Conservation (phyloP, 768 basidiomycete genomes). For the Trametes cingulata region DNA sequence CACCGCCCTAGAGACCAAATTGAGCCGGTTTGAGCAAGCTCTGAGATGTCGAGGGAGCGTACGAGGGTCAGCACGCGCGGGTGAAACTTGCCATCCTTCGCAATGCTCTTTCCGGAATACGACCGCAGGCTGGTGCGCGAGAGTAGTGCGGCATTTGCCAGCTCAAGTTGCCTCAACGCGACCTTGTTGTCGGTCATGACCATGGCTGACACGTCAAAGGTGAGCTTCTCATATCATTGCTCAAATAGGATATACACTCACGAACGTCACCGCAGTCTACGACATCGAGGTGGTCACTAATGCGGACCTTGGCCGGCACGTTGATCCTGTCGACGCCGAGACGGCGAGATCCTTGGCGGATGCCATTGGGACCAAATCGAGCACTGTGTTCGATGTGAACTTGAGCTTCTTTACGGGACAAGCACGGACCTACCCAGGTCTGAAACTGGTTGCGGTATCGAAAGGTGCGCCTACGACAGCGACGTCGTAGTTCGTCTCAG, state of each 20-base stretch:
- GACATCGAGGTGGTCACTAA: slow-evolving; percentile 30
- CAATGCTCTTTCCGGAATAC: slow-evolving; percentile 25
- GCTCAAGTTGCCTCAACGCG: slow-evolving; percentile 35
- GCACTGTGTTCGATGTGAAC: slow-evolving; percentile 16
- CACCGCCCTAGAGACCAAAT: slow-evolving; percentile 26
- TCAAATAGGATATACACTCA: slow-evolving; percentile 11
- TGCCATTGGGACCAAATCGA: slow-evolving; percentile 37
- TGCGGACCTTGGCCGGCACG: slow-evolving; percentile 30
- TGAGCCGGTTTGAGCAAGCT: not conserved
- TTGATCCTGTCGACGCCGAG: slow-evolving; percentile 33
- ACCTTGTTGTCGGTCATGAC: slow-evolving; percentile 32
- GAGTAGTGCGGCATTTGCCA: slow-evolving; percentile 30
- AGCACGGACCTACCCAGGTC: slow-evolving; percentile 31
- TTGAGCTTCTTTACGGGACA: not conserved
- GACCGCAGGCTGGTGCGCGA: slow-evolving; percentile 19
- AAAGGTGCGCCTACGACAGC: slow-evolving; percentile 35
- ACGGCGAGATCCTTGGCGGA: slow-evolving; percentile 35
- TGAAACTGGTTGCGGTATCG: slow-evolving; percentile 35
- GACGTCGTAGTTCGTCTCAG: slow-evolving; percentile 29
- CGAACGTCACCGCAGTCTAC: slow-evolving; percentile 37
- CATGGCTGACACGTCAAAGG: slow-evolving; percentile 22
- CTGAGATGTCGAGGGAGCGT: not conserved
- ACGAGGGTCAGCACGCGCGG: slow-evolving; percentile 36
- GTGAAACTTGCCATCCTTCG: slow-evolving; percentile 37
- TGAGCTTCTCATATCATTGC: not conserved